Evolutionary conservation across 352 stramenopile genomes (phyloP), one percentile per base, ranked within the genome.

Genomic region (Pythium guiyangense): DNA sequence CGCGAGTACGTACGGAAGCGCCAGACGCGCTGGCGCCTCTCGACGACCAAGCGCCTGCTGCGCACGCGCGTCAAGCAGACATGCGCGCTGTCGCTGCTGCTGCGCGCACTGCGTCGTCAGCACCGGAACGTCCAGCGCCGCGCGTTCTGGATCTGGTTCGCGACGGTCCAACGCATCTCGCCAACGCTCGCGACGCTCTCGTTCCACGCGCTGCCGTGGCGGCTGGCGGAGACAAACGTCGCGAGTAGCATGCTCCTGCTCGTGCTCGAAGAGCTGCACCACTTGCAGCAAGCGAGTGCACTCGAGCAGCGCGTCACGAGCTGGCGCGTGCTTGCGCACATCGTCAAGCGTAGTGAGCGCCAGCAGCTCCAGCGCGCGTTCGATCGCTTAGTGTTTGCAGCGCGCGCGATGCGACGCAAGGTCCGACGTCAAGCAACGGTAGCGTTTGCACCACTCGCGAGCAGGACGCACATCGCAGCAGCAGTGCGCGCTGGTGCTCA

Each of bases 81-180:
- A 0, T 39, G 35, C 11, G 60, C 54, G 1, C 26, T 72, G 40
- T 51, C 54, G 18, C 52, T 55, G n/a, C 64, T 83, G 20, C 27
- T 64, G 14, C 52, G 63, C 2, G 53, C 55, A 31, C 25, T 86
- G 27, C 52, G 50, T 8, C 72, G 61, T 20, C 73, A 63, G 6
- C 57, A 80, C 50, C 56, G 45, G 11, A 31, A 20, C 1, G 25
- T 59, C 0, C 46, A 71, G 18, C 73, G 66, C 17, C 70, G 64
- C 46, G 59, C 77, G 18, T 37, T 85, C 12, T 87, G 77, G 74
- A 45, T 46, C n/a, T 87, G 77, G 77, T 73, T 85, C 44, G 55
- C 62, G 4, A 53, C 43, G 20, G 52, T 67, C 4, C 73, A 80
- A 27, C 18, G 35, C 39, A 60, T 62, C 22, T 76, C 71, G 8